Conservation (phyloP, 768 basidiomycete species). For the Serendipita sp. region DNA sequence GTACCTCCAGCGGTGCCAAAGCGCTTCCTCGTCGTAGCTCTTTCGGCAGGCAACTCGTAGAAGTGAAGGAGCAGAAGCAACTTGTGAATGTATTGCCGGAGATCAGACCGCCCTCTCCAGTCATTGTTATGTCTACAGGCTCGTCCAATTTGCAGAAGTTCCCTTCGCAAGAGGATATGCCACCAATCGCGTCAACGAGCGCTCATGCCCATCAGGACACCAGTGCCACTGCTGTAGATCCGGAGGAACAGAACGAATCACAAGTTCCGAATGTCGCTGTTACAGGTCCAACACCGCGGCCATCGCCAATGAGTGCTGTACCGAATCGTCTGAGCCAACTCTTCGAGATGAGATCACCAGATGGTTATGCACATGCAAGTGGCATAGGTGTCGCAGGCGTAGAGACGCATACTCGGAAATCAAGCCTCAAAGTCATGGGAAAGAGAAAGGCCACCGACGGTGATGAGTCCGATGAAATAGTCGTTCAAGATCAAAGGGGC, state of each 20-base stretch:
- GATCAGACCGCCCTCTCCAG: not conserved
- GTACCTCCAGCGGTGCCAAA: not conserved
- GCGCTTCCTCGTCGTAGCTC: not conserved
- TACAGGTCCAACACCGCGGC: not conserved
- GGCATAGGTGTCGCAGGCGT: not conserved
- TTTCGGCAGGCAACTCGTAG: not conserved
- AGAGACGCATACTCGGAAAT: not conserved
- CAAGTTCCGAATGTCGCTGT: not conserved
- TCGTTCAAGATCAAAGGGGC: not conserved
- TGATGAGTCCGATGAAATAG: not conserved
- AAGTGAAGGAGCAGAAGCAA: not conserved
- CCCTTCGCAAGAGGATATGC: not conserved
- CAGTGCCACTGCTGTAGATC: not conserved
- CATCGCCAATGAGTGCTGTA: not conserved
- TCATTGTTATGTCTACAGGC: not conserved
- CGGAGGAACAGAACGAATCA: not conserved
- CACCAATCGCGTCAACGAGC: not conserved
- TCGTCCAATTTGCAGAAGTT: not conserved
- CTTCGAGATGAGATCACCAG: not conserved
- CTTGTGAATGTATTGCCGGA: not conserved
- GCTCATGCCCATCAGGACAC: not conserved
- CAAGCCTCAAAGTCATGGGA: not conserved
- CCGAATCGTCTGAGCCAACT: not conserved
- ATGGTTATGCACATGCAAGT: conserved; percentile 4
- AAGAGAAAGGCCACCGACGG: not conserved